phyloP scores from a whole-genome alignment of 2,329 filamentous ascomycete species.

The Botrytis cinerea region DNA sequence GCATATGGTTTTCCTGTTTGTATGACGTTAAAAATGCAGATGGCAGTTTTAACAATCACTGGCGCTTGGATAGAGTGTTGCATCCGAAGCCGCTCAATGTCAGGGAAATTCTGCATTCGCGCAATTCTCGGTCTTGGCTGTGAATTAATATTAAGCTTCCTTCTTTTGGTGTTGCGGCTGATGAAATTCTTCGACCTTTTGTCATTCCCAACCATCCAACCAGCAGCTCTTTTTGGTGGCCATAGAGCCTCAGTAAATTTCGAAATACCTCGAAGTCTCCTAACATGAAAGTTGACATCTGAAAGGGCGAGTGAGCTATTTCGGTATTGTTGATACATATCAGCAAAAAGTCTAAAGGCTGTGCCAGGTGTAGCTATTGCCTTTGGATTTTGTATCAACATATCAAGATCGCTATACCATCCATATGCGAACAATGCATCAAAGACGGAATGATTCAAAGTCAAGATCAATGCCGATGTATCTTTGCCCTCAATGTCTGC shows the following conservation, averaged over 20 bases:
- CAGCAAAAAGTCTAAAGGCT: conserved; percentile 2
- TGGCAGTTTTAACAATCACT: conserved; percentile 5
- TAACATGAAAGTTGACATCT: conserved; percentile 11
- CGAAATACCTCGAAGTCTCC: conserved; percentile 1
- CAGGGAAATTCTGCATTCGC: background rate
- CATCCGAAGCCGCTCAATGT: background rate
- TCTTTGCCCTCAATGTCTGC: background rate
- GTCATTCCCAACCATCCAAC: background rate
- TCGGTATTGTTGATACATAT: background rate
- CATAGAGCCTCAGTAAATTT: background rate
- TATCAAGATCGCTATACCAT: conserved; percentile 11
- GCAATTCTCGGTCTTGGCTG: background rate
- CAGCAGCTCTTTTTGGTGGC: background rate
- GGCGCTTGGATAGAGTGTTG: background rate
- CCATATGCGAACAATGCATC: conserved; percentile 13
- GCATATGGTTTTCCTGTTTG: background rate
- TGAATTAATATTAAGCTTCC: background rate
- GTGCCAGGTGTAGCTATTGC: background rate
- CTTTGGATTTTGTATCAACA: background rate
- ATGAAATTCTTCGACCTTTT: background rate
- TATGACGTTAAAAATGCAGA: background rate
- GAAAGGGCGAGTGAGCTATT: background rate
- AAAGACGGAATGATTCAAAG: conserved; percentile 2
- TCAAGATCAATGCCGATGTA: background rate
- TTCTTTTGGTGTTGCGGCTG: background rate